These are phyloP conservation scores for Diaporthe humulicola DNA, from an alignment of 2,329 filamentous ascomycete genomes.

Conservation along the genomic window DNA sequence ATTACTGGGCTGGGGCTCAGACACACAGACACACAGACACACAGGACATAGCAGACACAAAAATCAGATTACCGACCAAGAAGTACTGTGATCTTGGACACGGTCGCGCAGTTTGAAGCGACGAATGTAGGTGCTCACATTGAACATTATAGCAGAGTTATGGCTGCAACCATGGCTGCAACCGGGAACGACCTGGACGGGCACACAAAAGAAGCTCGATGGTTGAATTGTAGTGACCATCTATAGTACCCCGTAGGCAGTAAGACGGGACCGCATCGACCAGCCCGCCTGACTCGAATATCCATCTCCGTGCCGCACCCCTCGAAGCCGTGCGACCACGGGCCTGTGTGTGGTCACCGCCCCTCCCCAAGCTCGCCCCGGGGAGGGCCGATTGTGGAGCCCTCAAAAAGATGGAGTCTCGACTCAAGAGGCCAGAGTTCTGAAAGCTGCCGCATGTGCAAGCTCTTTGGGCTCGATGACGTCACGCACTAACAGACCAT, in stretches of 20 bases:
- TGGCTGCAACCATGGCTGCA: too few relatives aligned
- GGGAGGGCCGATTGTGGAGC: slow-evolving; percentile 16
- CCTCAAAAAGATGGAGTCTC: slow-evolving; percentile 8
- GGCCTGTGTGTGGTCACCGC: slow-evolving; percentile 19
- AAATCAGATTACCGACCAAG: not conserved
- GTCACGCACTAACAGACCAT: slow-evolving; percentile 3
- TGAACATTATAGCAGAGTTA: not conserved
- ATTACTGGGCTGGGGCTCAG: not conserved
- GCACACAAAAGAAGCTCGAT: not conserved
- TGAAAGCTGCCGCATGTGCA: slow-evolving; percentile 4
- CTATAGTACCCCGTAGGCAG: not conserved
- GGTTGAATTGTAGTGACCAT: not conserved
- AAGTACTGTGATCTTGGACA: not conserved
- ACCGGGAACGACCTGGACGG: not conserved
- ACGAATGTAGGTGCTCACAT: not conserved
- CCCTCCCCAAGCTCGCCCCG: slow-evolving; percentile 5
- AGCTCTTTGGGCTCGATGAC: slow-evolving; percentile 19
- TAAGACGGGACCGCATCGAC: not conserved
- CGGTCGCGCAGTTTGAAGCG: not conserved
- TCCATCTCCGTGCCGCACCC: not conserved
- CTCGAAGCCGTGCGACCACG: not conserved
- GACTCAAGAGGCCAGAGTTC: not conserved
- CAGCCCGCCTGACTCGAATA: slow-evolving; percentile 4
- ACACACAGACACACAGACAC: not conserved
- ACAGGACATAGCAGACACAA: not conserved